Evolutionary conservation across 225 moss, liverwort and hornwort genomes (phyloP).

Genomic region (Sphagnum contortum): DNA sequence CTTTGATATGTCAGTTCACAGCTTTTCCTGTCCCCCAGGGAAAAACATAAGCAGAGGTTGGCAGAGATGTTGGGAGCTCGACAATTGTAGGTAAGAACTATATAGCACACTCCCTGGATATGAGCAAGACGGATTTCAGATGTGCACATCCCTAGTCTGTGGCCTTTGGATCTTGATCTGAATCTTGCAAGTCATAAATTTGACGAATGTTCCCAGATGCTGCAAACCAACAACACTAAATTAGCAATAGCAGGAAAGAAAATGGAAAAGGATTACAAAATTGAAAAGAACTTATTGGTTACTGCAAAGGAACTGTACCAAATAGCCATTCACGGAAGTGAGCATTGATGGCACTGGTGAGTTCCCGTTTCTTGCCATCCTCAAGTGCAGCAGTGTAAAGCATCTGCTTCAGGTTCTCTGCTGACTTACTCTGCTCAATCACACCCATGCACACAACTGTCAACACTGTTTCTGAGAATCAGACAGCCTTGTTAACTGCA

Average conservation of each 20-base stretch:
- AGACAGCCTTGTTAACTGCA: too few species aligned
- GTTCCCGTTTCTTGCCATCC: constrained; percentile 74
- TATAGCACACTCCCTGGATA: too few species aligned
- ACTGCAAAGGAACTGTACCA: constrained; percentile 31
- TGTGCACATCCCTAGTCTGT: constrained; percentile 43
- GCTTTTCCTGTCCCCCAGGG: constrained; percentile 24
- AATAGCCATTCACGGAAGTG: constrained; percentile 95
- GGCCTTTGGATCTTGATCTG: constrained; percentile 73
- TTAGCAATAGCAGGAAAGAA: not conserved
- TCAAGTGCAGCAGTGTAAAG: constrained; percentile 65
- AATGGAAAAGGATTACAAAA: not conserved
- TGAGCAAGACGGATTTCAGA: constrained; percentile 8
- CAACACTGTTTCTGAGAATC: too few species aligned
- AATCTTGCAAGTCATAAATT: constrained; percentile 83
- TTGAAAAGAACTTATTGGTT: not conserved
- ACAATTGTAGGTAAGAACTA: too few species aligned
- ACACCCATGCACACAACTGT: too few species aligned
- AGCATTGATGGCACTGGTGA: constrained; percentile 64
- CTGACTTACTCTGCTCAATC: constrained; percentile 64
- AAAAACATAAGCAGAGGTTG: constrained; percentile 21
- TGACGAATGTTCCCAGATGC: constrained; percentile 97
- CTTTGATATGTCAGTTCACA: constrained; percentile 26
- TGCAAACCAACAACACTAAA: constrained; percentile 27
- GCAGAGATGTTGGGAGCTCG: not conserved
- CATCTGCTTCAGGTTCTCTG: constrained; percentile 80